phyloP scores from a whole-genome alignment of 2,329 filamentous ascomycete genomes.

The Pyricularia sp. region DNA sequence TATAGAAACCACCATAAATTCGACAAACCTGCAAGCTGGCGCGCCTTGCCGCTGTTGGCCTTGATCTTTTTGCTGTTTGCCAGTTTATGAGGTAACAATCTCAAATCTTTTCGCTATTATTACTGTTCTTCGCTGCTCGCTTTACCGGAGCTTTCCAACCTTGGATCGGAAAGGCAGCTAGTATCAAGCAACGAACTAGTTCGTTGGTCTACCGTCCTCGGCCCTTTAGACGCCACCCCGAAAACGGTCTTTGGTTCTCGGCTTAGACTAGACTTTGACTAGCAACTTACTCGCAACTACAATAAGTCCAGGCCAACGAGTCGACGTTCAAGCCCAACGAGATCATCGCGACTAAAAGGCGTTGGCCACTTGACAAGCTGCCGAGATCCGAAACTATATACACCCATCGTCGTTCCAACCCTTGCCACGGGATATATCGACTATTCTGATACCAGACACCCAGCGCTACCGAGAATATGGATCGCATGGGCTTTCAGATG shows the following conservation, averaged over 20 bases:
- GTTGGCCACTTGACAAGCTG: not conserved
- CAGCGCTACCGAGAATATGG: conserved; percentile 21
- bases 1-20: conserved; percentile 1
- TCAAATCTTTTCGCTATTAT: not conserved
- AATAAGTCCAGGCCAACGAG: not conserved
- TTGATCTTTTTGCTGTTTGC: not conserved
- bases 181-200: not conserved
- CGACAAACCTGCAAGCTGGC: not conserved
- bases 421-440: not conserved
- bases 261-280: not conserved
- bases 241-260: not conserved
- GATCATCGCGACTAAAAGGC: not conserved
- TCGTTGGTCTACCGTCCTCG: not conserved
- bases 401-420: not conserved
- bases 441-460: not conserved
- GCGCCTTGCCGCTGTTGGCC: not conserved
- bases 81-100: not conserved
- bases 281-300: not conserved
- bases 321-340: not conserved
- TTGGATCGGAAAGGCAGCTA: not conserved
- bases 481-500: conserved; percentile 46
- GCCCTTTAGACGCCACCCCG: not conserved
- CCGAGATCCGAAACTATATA: not conserved
- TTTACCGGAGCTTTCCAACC: not conserved
- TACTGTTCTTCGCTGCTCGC: not conserved